Evolutionary conservation across 2,329 filamentous ascomycete genomes (phyloP), one percentile per base, ranked within the genome.

Genomic region (Coniella lustricola): DNA sequence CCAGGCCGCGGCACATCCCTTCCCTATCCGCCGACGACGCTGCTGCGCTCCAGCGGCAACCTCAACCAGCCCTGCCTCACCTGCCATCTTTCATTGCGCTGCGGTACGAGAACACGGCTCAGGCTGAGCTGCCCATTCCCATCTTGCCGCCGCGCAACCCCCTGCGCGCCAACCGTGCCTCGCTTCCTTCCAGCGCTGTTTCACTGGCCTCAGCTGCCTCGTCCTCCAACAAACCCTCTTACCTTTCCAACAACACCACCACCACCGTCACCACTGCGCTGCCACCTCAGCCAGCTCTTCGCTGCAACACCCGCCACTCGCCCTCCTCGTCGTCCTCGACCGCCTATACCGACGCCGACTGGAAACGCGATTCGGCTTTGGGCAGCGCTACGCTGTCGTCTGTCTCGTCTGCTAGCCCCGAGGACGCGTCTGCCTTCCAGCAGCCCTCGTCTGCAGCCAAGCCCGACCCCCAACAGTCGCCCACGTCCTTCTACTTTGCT

Each of bases 81-180:
- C n/a, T n/a, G n/a, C n/a, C 10, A 10, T 5, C 25, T 29, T 10
- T 46, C 8, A 69, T 82, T 50, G 73, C 72, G 41, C 59, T 83
- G 48, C 75, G 77, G 50, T 83, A 84, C 66, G 80, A 84, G 59
- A 73, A 82, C 62, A 79, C 76, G 32, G 66, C 73, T 44, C 72
- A 76, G 56, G 75, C 75, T 41, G 73, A 77, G 61, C 75, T 75
- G 51, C 80, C 79, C 32, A 76, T 81, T 54, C 73, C 74, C 39
- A 63, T 79, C 50, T 60, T 62, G 45, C 61, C 71, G 42, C 70
- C 73, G 53, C 67, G 68, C 58, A 69, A 64, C 60, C 67, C 62
- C 55, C 62, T 62, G 52, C 67, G 64, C 53, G 57, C 43, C 56
- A 55, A 57, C 47, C 64, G 53, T 50, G 25, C 25, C 25, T 29